Evolutionary conservation across 139 green algal genomes (phyloP).

Genomic region (Chlorella vulgaris): DNA sequence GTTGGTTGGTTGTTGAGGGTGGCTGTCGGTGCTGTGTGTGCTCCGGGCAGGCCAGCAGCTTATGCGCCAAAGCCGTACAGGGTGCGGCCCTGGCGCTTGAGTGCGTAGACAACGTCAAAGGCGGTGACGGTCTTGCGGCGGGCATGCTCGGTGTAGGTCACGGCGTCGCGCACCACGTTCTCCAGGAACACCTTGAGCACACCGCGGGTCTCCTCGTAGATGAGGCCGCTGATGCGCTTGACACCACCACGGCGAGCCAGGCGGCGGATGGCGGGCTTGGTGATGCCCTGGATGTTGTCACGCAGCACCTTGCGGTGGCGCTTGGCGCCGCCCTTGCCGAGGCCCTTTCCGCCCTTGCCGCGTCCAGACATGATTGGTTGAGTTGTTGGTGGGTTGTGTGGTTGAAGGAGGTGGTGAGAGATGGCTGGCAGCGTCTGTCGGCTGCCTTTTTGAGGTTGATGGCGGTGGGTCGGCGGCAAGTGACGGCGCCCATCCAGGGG

Average conservation of each 20-base stretch:
- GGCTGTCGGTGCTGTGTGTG: not conserved
- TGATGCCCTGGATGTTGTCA: conserved; percentile 88
- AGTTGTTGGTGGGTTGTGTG: not conserved
- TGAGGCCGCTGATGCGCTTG: conserved; percentile 88
- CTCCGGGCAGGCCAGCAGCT: not conserved
- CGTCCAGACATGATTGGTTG: conserved; percentile 91
- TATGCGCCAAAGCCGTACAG: conserved; percentile 95
- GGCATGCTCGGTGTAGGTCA: conserved; percentile 98
- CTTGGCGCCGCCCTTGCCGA: conserved; percentile 92
- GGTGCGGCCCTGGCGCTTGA: conserved; percentile 96
- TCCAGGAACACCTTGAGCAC: conserved; percentile 94
- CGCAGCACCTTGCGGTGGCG: conserved; percentile 90
- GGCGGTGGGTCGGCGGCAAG: not conserved
- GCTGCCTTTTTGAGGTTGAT: not conserved
- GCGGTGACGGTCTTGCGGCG: conserved; percentile 96
- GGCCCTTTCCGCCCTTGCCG: conserved; percentile 94
- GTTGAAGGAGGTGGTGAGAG: not conserved
- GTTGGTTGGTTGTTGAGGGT: not conserved
- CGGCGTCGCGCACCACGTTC: conserved; percentile 93
- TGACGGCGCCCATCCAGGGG: not conserved
- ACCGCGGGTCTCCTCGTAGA: conserved; percentile 90
- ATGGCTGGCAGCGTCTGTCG: not conserved
- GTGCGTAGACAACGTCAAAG: conserved; percentile 94
- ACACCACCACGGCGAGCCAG: conserved; percentile 85
- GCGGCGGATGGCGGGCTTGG: conserved; percentile 84